Evolutionary conservation across 2,329 filamentous ascomycete genomes (phyloP).

Genomic region (Neonectria neomacrospora): DNA sequence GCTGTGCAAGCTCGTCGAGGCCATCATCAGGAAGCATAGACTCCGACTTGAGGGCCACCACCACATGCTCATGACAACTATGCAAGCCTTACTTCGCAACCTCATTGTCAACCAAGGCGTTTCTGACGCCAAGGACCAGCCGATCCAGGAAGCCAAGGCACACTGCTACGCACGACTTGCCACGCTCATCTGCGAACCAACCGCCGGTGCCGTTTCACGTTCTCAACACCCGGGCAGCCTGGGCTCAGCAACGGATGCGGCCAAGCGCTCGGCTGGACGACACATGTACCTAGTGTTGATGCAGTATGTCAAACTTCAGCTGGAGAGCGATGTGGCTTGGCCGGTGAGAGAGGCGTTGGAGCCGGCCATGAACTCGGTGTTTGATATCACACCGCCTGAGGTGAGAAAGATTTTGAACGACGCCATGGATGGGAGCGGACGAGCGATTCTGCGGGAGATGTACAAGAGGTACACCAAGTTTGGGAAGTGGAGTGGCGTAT

Average conservation of each 20-base stretch:
- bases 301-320: conserved; percentile 69
- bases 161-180: conserved; percentile 65
- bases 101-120: conserved; percentile 55
- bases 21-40: conserved; percentile 68
- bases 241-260: conserved; percentile 69
- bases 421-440: conserved; percentile 67
- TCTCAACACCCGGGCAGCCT: conserved; percentile 57
- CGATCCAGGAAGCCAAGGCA: conserved; percentile 57
- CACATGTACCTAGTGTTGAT: conserved; percentile 71
- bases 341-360: conserved; percentile 66
- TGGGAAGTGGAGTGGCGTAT: conserved; percentile 72
- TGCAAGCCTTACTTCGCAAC: conserved; percentile 66
- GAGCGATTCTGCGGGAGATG: conserved; percentile 68
- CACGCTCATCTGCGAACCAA: conserved; percentile 69
- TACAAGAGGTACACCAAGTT: conserved; percentile 70
- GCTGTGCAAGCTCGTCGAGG: conserved; percentile 65
- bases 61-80: conserved; percentile 64
- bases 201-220: conserved; percentile 64
- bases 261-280: conserved; percentile 69
- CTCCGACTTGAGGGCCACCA: conserved; percentile 71
- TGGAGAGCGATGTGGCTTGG: conserved; percentile 63
- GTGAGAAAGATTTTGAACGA: conserved; percentile 68
- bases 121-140: conserved; percentile 32
- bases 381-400: conserved; percentile 67
- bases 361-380: conserved; percentile 67